Evolutionary conservation across 306 rosid genomes (phyloP), one percentile per base, ranked within the genome.

Genomic region (Luffa aegyptiaca): DNA sequence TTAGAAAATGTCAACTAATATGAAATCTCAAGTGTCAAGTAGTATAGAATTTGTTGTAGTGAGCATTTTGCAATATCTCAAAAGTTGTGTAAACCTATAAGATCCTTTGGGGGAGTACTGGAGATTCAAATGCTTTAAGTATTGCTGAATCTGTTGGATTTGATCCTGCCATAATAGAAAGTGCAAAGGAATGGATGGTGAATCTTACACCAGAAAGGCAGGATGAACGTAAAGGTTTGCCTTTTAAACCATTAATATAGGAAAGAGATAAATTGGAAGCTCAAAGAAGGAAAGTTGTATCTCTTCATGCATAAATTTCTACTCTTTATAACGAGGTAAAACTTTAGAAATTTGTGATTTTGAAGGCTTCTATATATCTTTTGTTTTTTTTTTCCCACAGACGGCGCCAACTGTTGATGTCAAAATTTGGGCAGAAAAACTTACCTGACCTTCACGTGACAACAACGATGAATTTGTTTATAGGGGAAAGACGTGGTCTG

Each of bases 31-130:
- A 26, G 1, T 26, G 31, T 26, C 31, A 26, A 26, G 31, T 26
- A 26, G 1, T 26, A 26, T 26, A 26, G 31, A 26, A 26, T 26
- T 26, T 26, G 0, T 26, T 26, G 31, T 26, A 26, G 1, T 26
- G 31, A 92, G 97, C 88, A 86, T 92, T 82, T 89, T 94, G 90
- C 92, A 86, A 83, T 91, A 91, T 86, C 86, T 94, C 85, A 91
- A 91, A 89, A 87, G 85, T 63, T 83, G 26, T 76, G 97, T 91
- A 20, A 87, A 86, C 85, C 49, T 94, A 87, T 81, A 90, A 85
- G 87, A 81, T 94, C 84, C 91, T 92, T 41, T 94, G 98, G 98
- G 98, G 98, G 84, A 83, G 83, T 78, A 91, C 81, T 20, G 98
- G 98, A 73, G 92, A 92, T 80, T 94, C 98, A 46, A 94, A 94